phyloP scores from a whole-genome alignment of 306 rosid genomes.

The Betula pendula region DNA sequence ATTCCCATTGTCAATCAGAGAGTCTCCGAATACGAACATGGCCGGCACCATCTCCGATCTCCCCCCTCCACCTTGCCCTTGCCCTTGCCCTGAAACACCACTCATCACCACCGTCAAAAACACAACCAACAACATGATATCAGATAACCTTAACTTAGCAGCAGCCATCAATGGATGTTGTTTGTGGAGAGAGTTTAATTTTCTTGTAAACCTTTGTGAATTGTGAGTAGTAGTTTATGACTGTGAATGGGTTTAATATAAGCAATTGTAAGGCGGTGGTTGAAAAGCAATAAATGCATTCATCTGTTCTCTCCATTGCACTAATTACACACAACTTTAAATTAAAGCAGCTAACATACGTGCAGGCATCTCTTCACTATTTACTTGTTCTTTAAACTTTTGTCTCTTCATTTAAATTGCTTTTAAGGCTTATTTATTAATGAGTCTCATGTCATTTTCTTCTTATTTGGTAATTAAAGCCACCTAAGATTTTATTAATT shows the following conservation, averaged over 20 bases:
- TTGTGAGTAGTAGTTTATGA: no score
- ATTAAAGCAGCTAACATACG: no score
- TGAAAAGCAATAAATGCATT: slow-evolving; percentile 59
- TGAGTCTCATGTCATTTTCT: no score
- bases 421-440: no score
- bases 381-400: no score
- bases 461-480: no score
- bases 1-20: slow-evolving; percentile 91
- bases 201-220: no score
- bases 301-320: slow-evolving; percentile 52
- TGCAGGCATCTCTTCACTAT: no score
- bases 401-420: no score
- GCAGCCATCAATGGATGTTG: slow-evolving; percentile 2
- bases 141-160: slow-evolving; percentile 14
- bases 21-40: slow-evolving; percentile 91
- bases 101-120: slow-evolving; percentile 22
- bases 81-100: slow-evolving; percentile 50
- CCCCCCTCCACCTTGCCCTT: slow-evolving; percentile 38
- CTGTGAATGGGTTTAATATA: no score
- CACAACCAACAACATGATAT: slow-evolving; percentile 24
- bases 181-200: no score
- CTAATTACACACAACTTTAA: slow-evolving; percentile 40
- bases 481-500: no score
- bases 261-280: slow-evolving; percentile 42
- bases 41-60: slow-evolving; percentile 69